Base-by-base conservation (phyloP, 164 flowering plant genomes). In the Umbellularia californica region DNA sequence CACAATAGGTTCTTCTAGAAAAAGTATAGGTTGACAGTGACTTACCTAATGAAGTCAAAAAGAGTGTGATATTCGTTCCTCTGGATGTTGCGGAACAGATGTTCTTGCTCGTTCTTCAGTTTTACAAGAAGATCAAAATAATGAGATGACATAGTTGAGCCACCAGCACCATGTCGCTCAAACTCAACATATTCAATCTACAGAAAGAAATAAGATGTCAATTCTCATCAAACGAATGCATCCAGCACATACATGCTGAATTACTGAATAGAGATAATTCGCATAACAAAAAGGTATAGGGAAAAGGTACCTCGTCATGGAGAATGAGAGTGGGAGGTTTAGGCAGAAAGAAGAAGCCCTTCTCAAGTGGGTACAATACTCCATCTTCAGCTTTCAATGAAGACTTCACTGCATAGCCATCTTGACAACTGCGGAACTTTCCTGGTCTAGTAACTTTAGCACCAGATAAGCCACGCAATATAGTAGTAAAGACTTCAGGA, bases 361-460 rank as follows among this genome's bases (percentile, higher is more conserved):
- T 95, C 63, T 95, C 99, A 74, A 95, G 91, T 13, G 99, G 98
- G 82, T 93, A 95, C 24, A 95, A 77, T 58, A 95, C 82, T 41
- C 99, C 99, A 87, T 95, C 99, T 85, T 95, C 98, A 79, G 99
- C 99, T 84, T 95, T 95, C 86, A 95, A 79, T 11, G 99, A 95
- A 19, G 99, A 93, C 83, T 94, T 95, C 75, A 95, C 99, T 9
- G 97, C 99, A 88, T 91, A 93, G 70, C 99, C 99, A 83, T 91
- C 91, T 81, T 88, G 97, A 83, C 87, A 84, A 83, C 99, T 95
- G 51, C 98, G 93, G 87, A 95, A 95, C 71, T 86, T 91, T 70
- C 98, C 99, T 7, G 99, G 97, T 75, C 88, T 91, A 17, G 99
- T 93, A 62, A 95, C 85, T 82, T 95, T 95, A 76, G 97, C 90